These are phyloP conservation scores for Aureobasidium leucospermi DNA, from an alignment of 2,329 filamentous ascomycete species.

Conservation along the genomic window DNA sequence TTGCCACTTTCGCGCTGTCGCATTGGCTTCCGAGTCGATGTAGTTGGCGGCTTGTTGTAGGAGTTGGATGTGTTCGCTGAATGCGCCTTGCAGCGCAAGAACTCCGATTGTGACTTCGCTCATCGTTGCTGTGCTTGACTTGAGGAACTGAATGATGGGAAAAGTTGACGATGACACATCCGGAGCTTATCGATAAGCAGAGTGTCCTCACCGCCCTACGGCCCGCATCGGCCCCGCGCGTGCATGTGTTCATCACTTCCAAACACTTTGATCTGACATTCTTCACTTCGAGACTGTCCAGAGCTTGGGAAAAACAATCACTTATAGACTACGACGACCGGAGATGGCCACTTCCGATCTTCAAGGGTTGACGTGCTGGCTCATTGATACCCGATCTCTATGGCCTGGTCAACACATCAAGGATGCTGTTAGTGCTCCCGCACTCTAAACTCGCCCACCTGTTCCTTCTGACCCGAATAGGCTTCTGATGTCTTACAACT, in stretches of 20 bases:
- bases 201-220: not conserved
- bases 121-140: constrained; percentile 12
- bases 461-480: constrained; percentile 20
- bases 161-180: not conserved
- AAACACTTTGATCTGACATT: not conserved
- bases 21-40: constrained; percentile 28
- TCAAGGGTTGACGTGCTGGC: constrained; percentile 36
- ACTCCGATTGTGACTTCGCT: constrained; percentile 50
- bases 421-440: constrained; percentile 26
- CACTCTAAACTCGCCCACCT: not conserved
- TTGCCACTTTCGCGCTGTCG: constrained; percentile 36
- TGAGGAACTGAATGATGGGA: not conserved
- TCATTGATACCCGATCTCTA: constrained; percentile 41
- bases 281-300: not conserved
- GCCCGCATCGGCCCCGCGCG: not conserved
- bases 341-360: not conserved
- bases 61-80: constrained; percentile 77
- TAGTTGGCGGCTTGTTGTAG: constrained; percentile 59
- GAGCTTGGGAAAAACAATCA: not conserved
- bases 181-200: not conserved
- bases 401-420: constrained; percentile 41
- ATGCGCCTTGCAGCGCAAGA: constrained; percentile 82
- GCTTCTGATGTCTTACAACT: constrained; percentile 37
- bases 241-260: not conserved
- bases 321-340: not conserved